Evolutionary conservation across 2,329 filamentous ascomycete species (phyloP), one percentile per base, ranked within the genome.

Genomic region (Monosporascus sp.): DNA sequence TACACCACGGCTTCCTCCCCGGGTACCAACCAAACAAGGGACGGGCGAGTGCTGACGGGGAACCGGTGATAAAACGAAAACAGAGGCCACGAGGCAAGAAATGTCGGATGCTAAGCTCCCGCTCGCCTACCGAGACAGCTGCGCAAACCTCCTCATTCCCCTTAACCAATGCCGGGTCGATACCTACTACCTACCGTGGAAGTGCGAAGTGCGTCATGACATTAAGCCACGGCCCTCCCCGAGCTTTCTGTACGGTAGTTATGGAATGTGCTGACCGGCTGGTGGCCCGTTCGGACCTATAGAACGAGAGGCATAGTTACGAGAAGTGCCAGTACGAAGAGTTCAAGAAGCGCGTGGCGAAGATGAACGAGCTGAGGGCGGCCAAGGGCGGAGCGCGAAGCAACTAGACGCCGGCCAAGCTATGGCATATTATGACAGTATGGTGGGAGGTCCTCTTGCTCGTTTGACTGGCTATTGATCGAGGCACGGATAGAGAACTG

Each of bases 291-390:
- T 15, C 9, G 40, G 18, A 43, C 35, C 38, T 54, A 55, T 69
- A 97, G 94, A 86, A 91, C 72, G 94, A 99, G 80, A 82, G 94
- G 78, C 94, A 99, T 77, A 88, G 86, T 68, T 99, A 99, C 80
- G 94, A 99, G 73, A 97, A 97, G 74, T 99, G 94, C 84, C 94
- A 99, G 70, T 99, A 99, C 75, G 89, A 89, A 60, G 94, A 97
- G 73, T 99, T 99, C 81, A 96, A 96, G 85, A 91, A 93, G 82
- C 86, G 94, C 55, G 94, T 99, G 60, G 90, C 88, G 69, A 97
- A 96, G 86, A 99, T 99, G 94, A 86, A 97, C 67, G 92, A 99
- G 79, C 76, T 99, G 69, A 84, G 91, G 70, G 92, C 85, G 62
- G 85, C 89, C 56, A 96, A 95, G 82, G 84, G 77, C 55, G 91